Evolutionary conservation across 2,329 filamentous ascomycete species (phyloP), one percentile per base, ranked within the genome.

Genomic region (Colletotrichum neosansevieriae): DNA sequence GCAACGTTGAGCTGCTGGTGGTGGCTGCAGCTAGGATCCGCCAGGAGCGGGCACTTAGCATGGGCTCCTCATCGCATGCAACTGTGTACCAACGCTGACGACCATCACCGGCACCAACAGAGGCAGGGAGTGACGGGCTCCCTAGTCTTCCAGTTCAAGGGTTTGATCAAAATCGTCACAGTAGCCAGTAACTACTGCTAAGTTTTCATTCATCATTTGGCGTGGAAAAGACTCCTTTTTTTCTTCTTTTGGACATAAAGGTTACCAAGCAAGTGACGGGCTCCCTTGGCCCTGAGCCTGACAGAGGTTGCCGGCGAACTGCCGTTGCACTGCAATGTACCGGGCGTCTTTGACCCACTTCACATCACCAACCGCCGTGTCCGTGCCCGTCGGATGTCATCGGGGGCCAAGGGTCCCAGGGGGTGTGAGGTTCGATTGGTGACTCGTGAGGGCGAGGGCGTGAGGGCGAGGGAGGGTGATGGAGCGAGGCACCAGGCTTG

Each of bases 331-430:
- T 67, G 59, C 58, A 62, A 63, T 57, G 44, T 49, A 42, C 51
- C 51, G 64, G 64, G 59, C 64, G 45, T 36, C 13, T n/a, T 57
- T 36, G 29, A 29, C 29, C 29, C 29, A 47, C 60, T 57, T 59
- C 51, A 67, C 64, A 44, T 63, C 17, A 36, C 62, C 64, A 53
- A 67, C 59, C 59, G 34, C 63, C 59, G 64, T 63, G 59, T 32
- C 64, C 64, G 59, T 58, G 47, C 24, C 59, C 64, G 59, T 42
- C 59, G 51, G 51, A 63, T 38, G 34, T 38, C 36, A 38, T 38
- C 36, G 9, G 9, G 36, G 36, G 11, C 13, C 29, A 29, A 9
- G 29, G 6, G 29, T 9, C 29, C 6, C 29, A 29, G 29, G 24
- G 4, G 29, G 29, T 29, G 29, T 29, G 29, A 29, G 29, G 29